Conservation (phyloP, 768 basidiomycete species). For the Ramaria sp. region DNA sequence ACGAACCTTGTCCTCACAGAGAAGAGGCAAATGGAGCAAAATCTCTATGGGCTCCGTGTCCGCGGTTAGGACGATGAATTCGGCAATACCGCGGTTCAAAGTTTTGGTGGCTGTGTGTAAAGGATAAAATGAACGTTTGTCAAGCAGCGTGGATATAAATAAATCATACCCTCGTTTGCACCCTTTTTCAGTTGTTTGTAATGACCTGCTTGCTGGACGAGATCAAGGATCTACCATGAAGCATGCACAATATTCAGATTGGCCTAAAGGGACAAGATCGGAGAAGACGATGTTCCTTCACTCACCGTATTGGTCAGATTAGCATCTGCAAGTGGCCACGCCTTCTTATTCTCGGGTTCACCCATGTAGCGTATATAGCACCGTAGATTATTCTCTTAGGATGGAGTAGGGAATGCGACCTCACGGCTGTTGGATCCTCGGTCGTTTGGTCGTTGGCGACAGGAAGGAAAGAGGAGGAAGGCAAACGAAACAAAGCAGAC, state of each 20-base stretch:
- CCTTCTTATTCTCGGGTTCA: conserved; percentile 59
- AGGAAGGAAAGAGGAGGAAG: background rate
- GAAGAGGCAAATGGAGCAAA: conserved; percentile 87
- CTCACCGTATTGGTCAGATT: conserved; percentile 82
- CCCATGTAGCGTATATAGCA: conserved; percentile 34
- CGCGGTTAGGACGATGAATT: conserved; percentile 93
- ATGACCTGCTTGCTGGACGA: conserved; percentile 90
- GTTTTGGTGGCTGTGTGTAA: conserved; percentile 84
- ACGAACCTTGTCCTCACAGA: conserved; percentile 94
- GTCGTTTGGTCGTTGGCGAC: conserved; percentile 3
- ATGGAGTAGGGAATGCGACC: conserved; percentile 3
- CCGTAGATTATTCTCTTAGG: background rate
- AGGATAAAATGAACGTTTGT: conserved; percentile 2
- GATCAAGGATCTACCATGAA: conserved; percentile 78
- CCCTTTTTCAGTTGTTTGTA: conserved; percentile 99
- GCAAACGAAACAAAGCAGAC: background rate
- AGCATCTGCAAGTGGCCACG: conserved; percentile 82
- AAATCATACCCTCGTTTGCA: conserved; percentile 86
- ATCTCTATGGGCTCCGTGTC: conserved; percentile 99
- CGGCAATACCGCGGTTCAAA: conserved; percentile 93
- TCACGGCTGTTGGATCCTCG: conserved; percentile 11
- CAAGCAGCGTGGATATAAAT: too few relatives aligned
- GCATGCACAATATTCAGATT: background rate
- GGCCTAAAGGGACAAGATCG: background rate
- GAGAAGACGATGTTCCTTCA: background rate